Evolutionary conservation across 1,284 basidiomycete genomes (phyloP).

Genomic region (Rhodotorula sp.): DNA sequence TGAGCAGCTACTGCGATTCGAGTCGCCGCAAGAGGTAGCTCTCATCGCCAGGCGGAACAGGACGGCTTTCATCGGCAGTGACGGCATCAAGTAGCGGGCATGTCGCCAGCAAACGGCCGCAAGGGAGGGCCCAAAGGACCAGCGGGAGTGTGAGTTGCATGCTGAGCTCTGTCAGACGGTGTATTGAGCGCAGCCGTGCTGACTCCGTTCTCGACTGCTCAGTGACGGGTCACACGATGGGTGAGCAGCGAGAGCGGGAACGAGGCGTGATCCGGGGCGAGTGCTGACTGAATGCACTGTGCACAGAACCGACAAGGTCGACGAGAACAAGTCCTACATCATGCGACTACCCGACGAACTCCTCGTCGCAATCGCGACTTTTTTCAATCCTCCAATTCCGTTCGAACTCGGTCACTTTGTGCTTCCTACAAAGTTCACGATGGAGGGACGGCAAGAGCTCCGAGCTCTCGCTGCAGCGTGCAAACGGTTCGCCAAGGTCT

Average conservation of each 20-base stretch:
- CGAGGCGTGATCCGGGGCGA: background rate
- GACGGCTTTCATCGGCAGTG: too few species aligned
- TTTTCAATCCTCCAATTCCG: constrained; percentile 27
- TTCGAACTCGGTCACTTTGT: constrained; percentile 29
- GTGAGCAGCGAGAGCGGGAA: background rate
- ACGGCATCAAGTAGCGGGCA: background rate
- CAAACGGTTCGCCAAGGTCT: constrained; percentile 10
- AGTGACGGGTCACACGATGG: background rate
- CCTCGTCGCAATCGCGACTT: constrained; percentile 2
- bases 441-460: constrained; percentile 13
- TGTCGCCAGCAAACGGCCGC: background rate
- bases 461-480: constrained; percentile 15
- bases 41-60: too few species aligned
- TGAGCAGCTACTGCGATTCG: too few species aligned
- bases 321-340: background rate
- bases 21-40: too few species aligned
- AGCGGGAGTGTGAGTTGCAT: background rate
- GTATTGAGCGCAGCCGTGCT: too few species aligned
- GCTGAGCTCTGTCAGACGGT: background rate
- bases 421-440: constrained; percentile 9
- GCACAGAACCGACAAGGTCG: background rate
- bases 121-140: background rate
- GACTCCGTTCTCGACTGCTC: background rate
- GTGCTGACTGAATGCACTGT: background rate
- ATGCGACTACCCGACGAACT: constrained; percentile 18